phyloP scores from a whole-genome alignment of 352 stramenopile genomes.

The Phytophthora fragariaefolia region DNA sequence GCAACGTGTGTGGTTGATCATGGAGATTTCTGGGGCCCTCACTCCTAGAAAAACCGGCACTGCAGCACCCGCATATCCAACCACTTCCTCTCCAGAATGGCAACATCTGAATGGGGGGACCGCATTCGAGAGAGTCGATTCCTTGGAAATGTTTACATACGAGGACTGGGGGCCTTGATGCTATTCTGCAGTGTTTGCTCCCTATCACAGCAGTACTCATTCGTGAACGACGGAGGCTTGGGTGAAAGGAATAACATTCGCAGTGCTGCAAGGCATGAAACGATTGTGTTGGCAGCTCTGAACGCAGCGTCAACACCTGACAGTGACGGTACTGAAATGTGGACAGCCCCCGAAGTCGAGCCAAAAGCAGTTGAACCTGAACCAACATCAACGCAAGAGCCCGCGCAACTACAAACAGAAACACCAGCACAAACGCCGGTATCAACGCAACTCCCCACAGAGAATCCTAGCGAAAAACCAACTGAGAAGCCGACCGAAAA shows the following conservation, averaged over 20 bases:
- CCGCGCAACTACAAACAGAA: neutral
- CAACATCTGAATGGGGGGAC: constrained; percentile 14
- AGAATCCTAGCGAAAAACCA: constrained; percentile 6
- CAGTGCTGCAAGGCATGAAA: constrained; percentile 2
- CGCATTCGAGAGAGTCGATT: constrained; percentile 44
- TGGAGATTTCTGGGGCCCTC: constrained; percentile 3
- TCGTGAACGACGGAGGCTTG: constrained; percentile 17
- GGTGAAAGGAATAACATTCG: constrained; percentile 17
- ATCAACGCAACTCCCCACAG: constrained; percentile 2
- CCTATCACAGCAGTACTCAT: constrained; percentile 34
- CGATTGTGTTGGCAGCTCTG: constrained; percentile 15
- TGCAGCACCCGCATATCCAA: constrained; percentile 34
- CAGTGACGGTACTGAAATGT: constrained; percentile 5
- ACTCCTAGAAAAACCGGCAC: constrained; percentile 23
- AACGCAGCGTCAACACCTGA: constrained; percentile 14
- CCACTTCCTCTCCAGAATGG: constrained; percentile 28
- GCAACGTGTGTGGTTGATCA: neutral
- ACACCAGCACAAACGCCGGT: constrained; percentile 1
- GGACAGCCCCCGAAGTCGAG: constrained; percentile 12
- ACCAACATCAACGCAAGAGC: neutral
- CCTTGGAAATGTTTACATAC: constrained; percentile 49
- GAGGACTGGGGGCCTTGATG: constrained; percentile 33
- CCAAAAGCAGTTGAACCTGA: constrained; percentile 3
- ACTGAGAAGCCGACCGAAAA: constrained; percentile 14
- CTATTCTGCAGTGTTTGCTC: constrained; percentile 37